Conservation (phyloP, 176 grass and related monocot species). For the Raddia distichophylla region DNA sequence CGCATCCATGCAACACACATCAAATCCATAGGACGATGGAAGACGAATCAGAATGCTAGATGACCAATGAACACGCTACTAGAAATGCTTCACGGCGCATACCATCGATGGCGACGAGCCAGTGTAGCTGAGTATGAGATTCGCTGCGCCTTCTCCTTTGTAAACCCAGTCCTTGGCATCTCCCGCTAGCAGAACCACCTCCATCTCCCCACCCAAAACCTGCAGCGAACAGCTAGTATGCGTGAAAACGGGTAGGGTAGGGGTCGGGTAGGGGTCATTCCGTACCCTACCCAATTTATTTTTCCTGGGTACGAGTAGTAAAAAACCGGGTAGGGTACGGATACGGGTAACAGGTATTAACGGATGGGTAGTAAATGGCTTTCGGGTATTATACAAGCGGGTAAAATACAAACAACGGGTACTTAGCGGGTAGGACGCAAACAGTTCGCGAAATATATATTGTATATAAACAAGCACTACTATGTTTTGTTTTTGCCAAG, state of each 20-base stretch:
- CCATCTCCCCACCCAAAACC: slow-evolving; percentile 43
- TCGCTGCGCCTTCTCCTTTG: slow-evolving; percentile 92
- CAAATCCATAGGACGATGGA: neutral
- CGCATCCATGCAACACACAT: neutral
- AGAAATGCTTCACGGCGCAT: slow-evolving; percentile 18
- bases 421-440: too few relatives aligned
- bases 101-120: slow-evolving; percentile 73
- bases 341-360: too few relatives aligned
- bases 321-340: too few relatives aligned
- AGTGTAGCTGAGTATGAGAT: slow-evolving; percentile 78
- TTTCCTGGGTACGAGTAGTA: too few relatives aligned
- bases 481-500: too few relatives aligned
- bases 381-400: too few relatives aligned
- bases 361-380: too few relatives aligned
- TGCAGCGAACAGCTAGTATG: neutral
- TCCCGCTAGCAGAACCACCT: slow-evolving; percentile 44
- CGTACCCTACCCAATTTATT: too few relatives aligned
- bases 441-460: too few relatives aligned
- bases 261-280: too few relatives aligned
- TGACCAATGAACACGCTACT: neutral
- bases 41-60: neutral
- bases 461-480: too few relatives aligned
- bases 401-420: too few relatives aligned
- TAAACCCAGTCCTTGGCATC: slow-evolving; percentile 83
- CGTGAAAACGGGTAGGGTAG: neutral